Conservation (phyloP, 176 grass and related monocot species). For the Thalia dealbata region DNA sequence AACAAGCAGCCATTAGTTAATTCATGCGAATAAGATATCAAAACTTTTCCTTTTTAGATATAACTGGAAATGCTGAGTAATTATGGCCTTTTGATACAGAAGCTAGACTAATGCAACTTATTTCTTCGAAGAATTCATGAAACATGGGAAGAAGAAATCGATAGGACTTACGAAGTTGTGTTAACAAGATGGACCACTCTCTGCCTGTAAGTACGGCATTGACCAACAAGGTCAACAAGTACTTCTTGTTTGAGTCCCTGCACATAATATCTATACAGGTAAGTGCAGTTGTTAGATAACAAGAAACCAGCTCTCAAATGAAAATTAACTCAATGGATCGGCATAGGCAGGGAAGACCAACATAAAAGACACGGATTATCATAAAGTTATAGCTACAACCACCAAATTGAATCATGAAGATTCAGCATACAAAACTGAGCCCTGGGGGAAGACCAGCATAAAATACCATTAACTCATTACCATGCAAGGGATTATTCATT, state of each 20-base stretch:
- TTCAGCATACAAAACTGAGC: neutral
- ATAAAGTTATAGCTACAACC: neutral
- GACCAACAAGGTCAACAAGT: constrained; percentile 89
- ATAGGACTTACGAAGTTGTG: constrained; percentile 55
- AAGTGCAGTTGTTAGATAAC: neutral
- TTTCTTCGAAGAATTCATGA: neutral
- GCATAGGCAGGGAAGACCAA: neutral
- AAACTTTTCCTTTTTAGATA: neutral
- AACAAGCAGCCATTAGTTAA: neutral
- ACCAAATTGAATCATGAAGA: neutral
- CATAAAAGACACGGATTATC: too few relatives aligned
- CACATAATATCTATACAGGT: constrained; percentile 17
- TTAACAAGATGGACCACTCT: constrained; percentile 93
- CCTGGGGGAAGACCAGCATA: neutral
- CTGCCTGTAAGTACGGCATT: constrained; percentile 92
- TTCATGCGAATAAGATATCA: neutral
- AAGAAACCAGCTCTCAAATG: neutral
- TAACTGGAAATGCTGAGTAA: neutral
- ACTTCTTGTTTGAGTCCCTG: constrained; percentile 96
- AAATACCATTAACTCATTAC: neutral
- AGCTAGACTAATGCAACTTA: neutral
- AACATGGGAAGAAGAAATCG: constrained; percentile 1
- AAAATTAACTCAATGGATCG: neutral
- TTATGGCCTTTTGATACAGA: neutral
- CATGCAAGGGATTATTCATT: neutral